Conservation (phyloP, 495 filamentous ascomycete genomes). For the Tuber aestivum region DNA sequence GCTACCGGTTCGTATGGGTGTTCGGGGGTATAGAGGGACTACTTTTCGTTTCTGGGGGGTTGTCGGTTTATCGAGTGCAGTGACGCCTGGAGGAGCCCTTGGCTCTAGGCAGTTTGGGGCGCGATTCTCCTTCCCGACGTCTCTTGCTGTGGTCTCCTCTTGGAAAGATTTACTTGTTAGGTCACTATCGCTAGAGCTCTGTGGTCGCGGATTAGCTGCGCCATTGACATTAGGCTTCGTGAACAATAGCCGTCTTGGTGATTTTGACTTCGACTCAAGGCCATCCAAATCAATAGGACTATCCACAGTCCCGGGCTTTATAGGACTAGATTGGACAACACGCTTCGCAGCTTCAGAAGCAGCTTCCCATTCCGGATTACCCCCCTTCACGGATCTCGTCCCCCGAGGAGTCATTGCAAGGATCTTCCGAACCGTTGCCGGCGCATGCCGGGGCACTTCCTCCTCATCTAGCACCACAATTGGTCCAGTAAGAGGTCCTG, state of each 20-base stretch:
- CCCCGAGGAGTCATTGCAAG: conserved; percentile 42
- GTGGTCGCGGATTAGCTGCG: conserved; percentile 25
- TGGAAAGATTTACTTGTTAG: conserved; percentile 21
- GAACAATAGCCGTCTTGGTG: conserved; percentile 65
- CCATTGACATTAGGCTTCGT: conserved; percentile 22
- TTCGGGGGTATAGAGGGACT: conserved; percentile 30
- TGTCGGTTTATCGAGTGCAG: conserved; percentile 49
- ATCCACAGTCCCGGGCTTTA: conserved; percentile 57
- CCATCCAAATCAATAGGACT: conserved; percentile 61
- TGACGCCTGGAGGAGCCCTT: background rate
- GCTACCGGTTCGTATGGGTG: conserved; percentile 22
- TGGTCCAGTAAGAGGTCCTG: conserved; percentile 34
- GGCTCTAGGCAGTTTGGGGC: conserved; percentile 21
- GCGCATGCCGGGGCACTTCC: conserved; percentile 30
- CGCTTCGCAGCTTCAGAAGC: conserved; percentile 55
- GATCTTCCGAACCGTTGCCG: conserved; percentile 13
- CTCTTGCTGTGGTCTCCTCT: background rate
- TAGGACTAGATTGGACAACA: conserved; percentile 67
- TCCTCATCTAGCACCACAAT: conserved; percentile 40
- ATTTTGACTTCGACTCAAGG: conserved; percentile 57
- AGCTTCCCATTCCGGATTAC: conserved; percentile 48
- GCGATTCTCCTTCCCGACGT: conserved; percentile 51
- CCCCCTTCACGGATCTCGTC: conserved; percentile 42
- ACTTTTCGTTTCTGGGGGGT: conserved; percentile 53
- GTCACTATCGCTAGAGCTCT: conserved; percentile 42